Base-by-base conservation (phyloP, 1,139 yeast species). In the Ogataea hybrid region DNA sequence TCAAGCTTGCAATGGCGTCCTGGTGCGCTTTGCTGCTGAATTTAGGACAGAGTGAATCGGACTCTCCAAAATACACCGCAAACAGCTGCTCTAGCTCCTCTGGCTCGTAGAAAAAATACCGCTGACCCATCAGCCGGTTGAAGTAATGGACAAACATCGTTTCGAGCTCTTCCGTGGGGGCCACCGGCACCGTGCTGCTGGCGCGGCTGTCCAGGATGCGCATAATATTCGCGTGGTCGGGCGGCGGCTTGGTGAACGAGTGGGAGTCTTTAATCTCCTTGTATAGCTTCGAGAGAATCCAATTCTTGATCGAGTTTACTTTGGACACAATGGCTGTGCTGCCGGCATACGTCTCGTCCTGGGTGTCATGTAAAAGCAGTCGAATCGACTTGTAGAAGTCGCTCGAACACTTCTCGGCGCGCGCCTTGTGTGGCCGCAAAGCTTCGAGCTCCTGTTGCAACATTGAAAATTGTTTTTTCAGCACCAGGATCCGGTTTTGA, bases 271-370 rank as follows among this genome's bases (percentile, higher is more conserved):
- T 41, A 11, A 37, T 32, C 31, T 38, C 47, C 18, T 41, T 32
- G 37, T 43, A 46, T 9, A 46, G 34, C n/a, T 41, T 43, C 20
- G 46, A 37, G 14, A 42, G 45, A 12, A 43, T 46, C 41, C 44
- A 41, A 15, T 33, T 42, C 25, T 40, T 43, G 20, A 46, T 43
- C 4, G 42, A 35, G 22, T 46, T 43, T 7, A 46, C 49, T 32
- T 46, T 46, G 17, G 42, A 37, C 7, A 46, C 43, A 3, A 46
- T 43, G 5, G 49, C 47, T 2, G 49, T 33, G n/a, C 44, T 29
- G 8, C 49, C 49, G 1, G 44, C 47, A 25, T 43, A 34, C 11
- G 47, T 37, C 15, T 46, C 49, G 16, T 41, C 41, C 20, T 31
- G 35, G 4, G 40, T 22, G 28, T 46, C 45, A 8, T 35, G 32